Conservation (phyloP, 306 rosid species). For the Pachyrhizus erosus region DNA sequence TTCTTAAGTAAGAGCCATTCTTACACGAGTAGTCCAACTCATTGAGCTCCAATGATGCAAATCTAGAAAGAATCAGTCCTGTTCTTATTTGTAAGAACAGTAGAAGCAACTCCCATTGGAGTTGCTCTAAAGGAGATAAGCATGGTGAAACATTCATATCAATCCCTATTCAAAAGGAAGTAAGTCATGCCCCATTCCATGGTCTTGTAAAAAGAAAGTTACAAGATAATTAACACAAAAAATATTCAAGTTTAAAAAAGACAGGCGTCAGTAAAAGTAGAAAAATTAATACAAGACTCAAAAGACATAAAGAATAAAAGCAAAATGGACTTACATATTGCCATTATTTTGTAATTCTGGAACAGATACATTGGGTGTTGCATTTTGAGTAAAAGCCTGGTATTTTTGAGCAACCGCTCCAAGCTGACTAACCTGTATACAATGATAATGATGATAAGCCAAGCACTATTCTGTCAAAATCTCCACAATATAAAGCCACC, state of each 20-base stretch:
- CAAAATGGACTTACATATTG: conserved; percentile 69
- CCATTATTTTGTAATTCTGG: conserved; percentile 95
- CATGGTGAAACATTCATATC: background rate
- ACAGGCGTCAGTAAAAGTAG: background rate
- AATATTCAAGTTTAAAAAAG: background rate
- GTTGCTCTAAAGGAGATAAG: background rate
- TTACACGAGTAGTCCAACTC: background rate
- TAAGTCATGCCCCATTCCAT: conserved; percentile 7
- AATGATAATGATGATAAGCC: background rate
- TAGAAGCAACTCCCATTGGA: background rate
- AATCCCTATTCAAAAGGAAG: conserved; percentile 22
- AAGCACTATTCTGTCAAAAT: background rate
- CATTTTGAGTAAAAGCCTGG: conserved; percentile 92
- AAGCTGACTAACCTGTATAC: conserved; percentile 89
- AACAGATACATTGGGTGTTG: conserved; percentile 82
- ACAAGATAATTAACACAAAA: background rate
- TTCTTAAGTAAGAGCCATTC: background rate
- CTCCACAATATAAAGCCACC: conserved; percentile 11
- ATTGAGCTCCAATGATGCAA: background rate
- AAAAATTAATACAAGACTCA: background rate
- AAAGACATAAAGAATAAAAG: background rate
- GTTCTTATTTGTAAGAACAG: background rate
- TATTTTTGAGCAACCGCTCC: conserved; percentile 95
- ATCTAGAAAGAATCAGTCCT: background rate
- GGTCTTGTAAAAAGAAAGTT: background rate